Conservation (phyloP, 192 early-diverging fungal species). For the Nowakowskiella sp. region DNA sequence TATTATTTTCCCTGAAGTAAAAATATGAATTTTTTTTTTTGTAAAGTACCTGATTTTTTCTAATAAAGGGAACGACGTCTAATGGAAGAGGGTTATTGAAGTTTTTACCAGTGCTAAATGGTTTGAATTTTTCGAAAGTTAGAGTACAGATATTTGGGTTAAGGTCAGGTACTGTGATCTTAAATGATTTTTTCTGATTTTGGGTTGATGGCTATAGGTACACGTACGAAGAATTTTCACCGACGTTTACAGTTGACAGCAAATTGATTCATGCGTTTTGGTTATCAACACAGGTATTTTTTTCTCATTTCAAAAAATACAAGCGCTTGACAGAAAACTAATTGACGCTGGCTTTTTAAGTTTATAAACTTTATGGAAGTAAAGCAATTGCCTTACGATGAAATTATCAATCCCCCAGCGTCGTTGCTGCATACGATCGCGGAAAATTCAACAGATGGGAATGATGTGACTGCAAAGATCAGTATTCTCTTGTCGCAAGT, state of each 20-base stretch:
- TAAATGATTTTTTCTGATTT: conserved; percentile 17
- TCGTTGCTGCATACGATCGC: too few species aligned
- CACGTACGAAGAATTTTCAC: conserved; percentile 52
- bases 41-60: conserved; percentile 8
- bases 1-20: conserved; percentile 62
- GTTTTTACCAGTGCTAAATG: conserved; percentile 64
- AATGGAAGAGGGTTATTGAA: conserved; percentile 81
- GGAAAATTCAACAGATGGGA: too few species aligned
- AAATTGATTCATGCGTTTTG: conserved; percentile 38
- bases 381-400: too few species aligned
- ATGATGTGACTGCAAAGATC: too few species aligned
- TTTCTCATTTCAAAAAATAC: too few species aligned
- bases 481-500: too few species aligned
- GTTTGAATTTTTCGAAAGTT: conserved; percentile 40
- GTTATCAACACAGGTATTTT: conserved; percentile 59
- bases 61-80: conserved; percentile 60
- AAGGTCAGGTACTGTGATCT: conserved; percentile 29
- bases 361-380: too few species aligned
- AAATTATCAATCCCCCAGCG: too few species aligned
- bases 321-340: too few species aligned
- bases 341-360: too few species aligned
- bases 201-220: conserved; percentile 42
- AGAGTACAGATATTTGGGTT: conserved; percentile 53
- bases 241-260: conserved; percentile 56
- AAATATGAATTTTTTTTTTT: conserved; percentile 33